These are phyloP conservation scores for Hemisphaericaspora xylofermentans DNA, from an alignment of 1,139 yeast genomes.

Conservation along the genomic window DNA sequence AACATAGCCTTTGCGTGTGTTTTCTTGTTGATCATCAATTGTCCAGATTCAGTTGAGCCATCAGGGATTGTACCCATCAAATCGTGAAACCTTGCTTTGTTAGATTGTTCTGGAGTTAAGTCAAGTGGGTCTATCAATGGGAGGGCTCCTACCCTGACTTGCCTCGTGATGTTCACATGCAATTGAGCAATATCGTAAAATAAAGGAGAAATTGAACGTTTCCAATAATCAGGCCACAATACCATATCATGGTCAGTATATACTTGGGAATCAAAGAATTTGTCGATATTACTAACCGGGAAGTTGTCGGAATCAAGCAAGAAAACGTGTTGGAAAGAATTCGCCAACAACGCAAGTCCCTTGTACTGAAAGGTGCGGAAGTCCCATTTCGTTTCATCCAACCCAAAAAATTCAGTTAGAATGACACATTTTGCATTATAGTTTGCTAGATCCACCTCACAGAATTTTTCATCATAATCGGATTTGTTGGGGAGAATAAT, in stretches of 20 bases:
- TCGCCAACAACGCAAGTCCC: conserved; percentile 38
- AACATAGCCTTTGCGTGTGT: conserved; percentile 54
- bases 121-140: conserved; percentile 20
- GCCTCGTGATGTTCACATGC: conserved; percentile 24
- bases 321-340: conserved; percentile 43
- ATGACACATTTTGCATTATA: conserved; percentile 32
- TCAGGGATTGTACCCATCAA: conserved; percentile 59
- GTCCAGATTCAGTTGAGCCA: conserved; percentile 65
- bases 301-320: conserved; percentile 46
- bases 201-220: conserved; percentile 65
- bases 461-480: conserved; percentile 34
- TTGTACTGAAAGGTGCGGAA: conserved; percentile 41
- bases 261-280: conserved; percentile 52
- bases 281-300: conserved; percentile 35
- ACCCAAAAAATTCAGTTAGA: conserved; percentile 37
- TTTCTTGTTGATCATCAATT: conserved; percentile 51
- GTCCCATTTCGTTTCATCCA: conserved; percentile 35
- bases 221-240: conserved; percentile 86
- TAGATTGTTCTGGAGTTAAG: conserved; percentile 24
- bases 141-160: conserved; percentile 26
- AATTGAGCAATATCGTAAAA: conserved; percentile 66
- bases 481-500: conserved; percentile 33
- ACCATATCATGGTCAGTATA: conserved; percentile 59
- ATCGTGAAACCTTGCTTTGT: no score
- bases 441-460: conserved; percentile 24